Percentiles rank a stretch among this genome's conserved stretches.
Conservation (phyloP, 768 basidiomycete genomes). For the Macrolepiota albuminosa region DNA sequence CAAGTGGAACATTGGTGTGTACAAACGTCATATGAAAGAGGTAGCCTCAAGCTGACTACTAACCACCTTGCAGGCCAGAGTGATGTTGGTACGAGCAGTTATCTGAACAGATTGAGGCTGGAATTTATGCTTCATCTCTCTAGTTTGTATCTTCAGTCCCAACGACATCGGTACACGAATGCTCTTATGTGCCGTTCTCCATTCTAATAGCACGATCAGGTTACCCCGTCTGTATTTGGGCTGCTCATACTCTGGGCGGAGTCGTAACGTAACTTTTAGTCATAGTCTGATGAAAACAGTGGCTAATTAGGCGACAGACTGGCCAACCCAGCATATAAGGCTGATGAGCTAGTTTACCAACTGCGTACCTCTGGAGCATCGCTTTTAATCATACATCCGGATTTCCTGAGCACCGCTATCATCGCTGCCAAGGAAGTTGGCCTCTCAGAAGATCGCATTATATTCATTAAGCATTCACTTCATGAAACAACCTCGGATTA, state of each 20-base stretch:
- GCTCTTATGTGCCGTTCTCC: background rate
- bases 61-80: conserved; percentile 31
- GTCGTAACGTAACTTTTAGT: conserved; percentile 46
- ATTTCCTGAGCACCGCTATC: conserved; percentile 36
- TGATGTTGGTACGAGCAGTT: conserved; percentile 42
- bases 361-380: conserved; percentile 42
- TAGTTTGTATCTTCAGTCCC: conserved; percentile 61
- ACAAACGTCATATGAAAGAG: background rate
- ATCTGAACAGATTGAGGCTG: background rate
- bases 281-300: background rate
- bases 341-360: conserved; percentile 56
- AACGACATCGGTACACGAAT: conserved; percentile 51
- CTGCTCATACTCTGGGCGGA: conserved; percentile 51
- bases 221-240: conserved; percentile 55
- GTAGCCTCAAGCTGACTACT: background rate
- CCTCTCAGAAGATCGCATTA: conserved; percentile 38
- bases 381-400: conserved; percentile 45
- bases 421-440: conserved; percentile 38
- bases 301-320: conserved; percentile 35
- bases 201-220: conserved; percentile 28
- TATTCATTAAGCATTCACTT: conserved; percentile 28
- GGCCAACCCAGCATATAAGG: conserved; percentile 57
- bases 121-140: background rate
- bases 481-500: conserved; percentile 4
- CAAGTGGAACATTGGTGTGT: conserved; percentile 45